Base-by-base conservation (phyloP, 345 rosid species). In the Noccaea caerulescens region DNA sequence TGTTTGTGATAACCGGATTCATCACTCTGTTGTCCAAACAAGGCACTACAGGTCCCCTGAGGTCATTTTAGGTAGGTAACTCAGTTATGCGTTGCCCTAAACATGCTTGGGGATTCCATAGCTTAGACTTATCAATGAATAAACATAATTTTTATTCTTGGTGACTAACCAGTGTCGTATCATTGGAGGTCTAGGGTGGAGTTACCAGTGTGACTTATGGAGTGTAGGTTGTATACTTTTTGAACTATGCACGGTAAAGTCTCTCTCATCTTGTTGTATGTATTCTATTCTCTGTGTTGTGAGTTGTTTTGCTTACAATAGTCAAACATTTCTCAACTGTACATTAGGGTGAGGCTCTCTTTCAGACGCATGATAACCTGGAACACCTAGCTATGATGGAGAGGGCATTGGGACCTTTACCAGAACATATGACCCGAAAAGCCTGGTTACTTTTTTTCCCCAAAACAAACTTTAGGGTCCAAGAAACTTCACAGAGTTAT, bases 331-430 rank as follows among this genome's bases (percentile, higher is more conserved):
- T 34, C 8, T 1, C 14, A 65, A 50, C 61, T 58, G 57, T 54
- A 6, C 66, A 41, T 50, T 65, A 90, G 96, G 91, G 96, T 10
- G 91, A 84, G 74, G 93, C 93, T 23, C 77, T 90, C 23, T 90
- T 88, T 75, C 96, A 90, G 71, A 90, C 91, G 4, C 96, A 90
- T 53, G 96, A 88, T 68, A 90, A 86, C 81, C 79, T 90, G 67
- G 96, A 90, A 79, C 96, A 90, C 65, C 80, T 90, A 62, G 96
- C 96, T 8, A 90, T 84, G 94, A 86, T 88, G 94, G 94, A 88
- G 72, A 75, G 89, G 65, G 89, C 83, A 18, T 75, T 88, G 62
- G 94, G 94, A 56, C 84, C 88, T 14, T 42, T 88, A 20, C 94
- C 94, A 32, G 81, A 82, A 71, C 86, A 84, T 44, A 84, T 87